These are phyloP conservation scores for Crassisporium funariophilum DNA, from an alignment of 768 basidiomycete genomes.

Conservation along the genomic window DNA sequence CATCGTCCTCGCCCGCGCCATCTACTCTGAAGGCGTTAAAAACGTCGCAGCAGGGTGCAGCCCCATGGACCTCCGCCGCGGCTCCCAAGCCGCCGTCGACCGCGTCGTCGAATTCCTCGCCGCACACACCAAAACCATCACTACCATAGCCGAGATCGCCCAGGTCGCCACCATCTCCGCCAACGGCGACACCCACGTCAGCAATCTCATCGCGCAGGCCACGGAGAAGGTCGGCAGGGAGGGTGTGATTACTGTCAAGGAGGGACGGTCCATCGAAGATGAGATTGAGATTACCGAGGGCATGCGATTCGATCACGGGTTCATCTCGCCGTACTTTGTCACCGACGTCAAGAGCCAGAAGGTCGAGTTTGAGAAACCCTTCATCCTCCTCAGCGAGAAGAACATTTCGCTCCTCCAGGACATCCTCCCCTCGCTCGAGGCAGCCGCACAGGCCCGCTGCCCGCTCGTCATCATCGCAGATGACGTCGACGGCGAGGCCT, in stretches of 20 bases:
- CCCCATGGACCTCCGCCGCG: constrained; percentile 99
- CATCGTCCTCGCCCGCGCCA: constrained; percentile 94
- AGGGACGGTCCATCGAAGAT: constrained; percentile 96
- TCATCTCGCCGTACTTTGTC: constrained; percentile 97
- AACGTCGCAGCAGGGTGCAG: constrained; percentile 99
- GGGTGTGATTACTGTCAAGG: constrained; percentile 99
- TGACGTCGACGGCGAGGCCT: constrained; percentile 96
- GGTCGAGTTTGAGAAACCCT: constrained; percentile 96
- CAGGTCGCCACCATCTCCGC: constrained; percentile 98
- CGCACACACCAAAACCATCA: constrained; percentile 88
- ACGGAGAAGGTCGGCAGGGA: constrained; percentile 99
- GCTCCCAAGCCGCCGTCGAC: constrained; percentile 95
- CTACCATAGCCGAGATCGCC: constrained; percentile 96
- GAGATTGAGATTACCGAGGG: constrained; percentile 99
- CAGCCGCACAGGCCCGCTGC: constrained; percentile 76
- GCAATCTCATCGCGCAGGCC: constrained; percentile 93
- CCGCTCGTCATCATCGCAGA: constrained; percentile 97
- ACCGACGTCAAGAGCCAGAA: constrained; percentile 97
- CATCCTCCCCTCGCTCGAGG: constrained; percentile 89
- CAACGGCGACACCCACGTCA: constrained; percentile 82
- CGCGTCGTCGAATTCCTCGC: constrained; percentile 92
- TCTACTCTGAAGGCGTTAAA: constrained; percentile 98
- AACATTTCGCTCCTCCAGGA: constrained; percentile 96
- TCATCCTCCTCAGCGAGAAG: constrained; percentile 94
- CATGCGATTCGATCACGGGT: constrained; percentile 99